Percentiles rank a stretch among this genome's conserved stretches.
Evolutionary conservation across 164 flowering plant species (phyloP).

Genomic region (Liriodendron chinense): DNA sequence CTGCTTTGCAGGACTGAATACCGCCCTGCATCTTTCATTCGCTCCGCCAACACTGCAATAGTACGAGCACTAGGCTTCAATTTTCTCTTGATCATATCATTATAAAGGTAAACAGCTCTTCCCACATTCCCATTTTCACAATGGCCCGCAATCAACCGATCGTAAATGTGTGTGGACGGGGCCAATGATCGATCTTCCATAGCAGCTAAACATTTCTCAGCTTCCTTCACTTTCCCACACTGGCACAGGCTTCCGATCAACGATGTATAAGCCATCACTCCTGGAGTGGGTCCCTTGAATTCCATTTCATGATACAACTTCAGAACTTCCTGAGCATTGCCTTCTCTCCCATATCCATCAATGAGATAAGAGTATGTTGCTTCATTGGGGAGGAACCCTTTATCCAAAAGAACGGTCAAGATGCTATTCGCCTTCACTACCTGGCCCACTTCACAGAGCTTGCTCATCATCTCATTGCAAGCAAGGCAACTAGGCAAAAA

Average conservation of each 20-base stretch:
- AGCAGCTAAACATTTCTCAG: slow-evolving; percentile 48
- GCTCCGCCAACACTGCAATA: slow-evolving; percentile 1
- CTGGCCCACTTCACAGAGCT: slow-evolving; percentile 38
- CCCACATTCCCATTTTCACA: slow-evolving; percentile 32
- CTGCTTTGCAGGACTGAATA: not conserved
- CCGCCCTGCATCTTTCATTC: not conserved
- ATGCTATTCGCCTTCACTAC: slow-evolving; percentile 47
- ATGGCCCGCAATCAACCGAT: slow-evolving; percentile 35
- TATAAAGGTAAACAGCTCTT: slow-evolving; percentile 30
- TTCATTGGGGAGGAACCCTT: slow-evolving; percentile 62
- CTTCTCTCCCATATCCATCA: slow-evolving; percentile 49
- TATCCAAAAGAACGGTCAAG: slow-evolving; percentile 58
- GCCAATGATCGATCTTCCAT: slow-evolving; percentile 44
- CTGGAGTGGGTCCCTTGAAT: slow-evolving; percentile 42
- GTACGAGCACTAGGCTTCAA: slow-evolving; percentile 26
- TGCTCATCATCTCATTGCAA: slow-evolving; percentile 52
- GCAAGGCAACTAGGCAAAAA: slow-evolving; percentile 53
- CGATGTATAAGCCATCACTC: slow-evolving; percentile 31
- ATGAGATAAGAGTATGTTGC: slow-evolving; percentile 57
- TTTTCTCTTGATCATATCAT: slow-evolving; percentile 40
- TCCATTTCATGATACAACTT: slow-evolving; percentile 81
- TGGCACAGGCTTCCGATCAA: slow-evolving; percentile 44
- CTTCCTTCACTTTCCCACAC: slow-evolving; percentile 48
- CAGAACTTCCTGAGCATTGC: slow-evolving; percentile 44
- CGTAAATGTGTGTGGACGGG: slow-evolving; percentile 27